Evolutionary conservation across 192 early-diverging fungal genomes (phyloP), one percentile per base, ranked within the genome.

Genomic region (Gonapodya prolifera): DNA sequence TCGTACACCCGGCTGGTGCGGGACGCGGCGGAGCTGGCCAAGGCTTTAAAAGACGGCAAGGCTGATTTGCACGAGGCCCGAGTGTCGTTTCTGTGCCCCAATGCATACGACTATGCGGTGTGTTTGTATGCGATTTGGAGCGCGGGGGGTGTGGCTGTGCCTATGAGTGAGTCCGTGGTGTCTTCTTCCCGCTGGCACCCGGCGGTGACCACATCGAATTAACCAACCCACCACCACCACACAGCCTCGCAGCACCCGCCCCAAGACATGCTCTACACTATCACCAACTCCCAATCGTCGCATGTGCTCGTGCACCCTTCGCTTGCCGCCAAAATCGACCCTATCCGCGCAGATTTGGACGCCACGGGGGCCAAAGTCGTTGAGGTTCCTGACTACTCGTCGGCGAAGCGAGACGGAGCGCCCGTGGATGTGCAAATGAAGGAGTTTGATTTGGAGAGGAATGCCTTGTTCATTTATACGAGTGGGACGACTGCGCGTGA

Each of bases 381-480:
- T n/a, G 13, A 69, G 13, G 45, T 69, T 8, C 13, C 8, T n/a
- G 45, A 69, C 45, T n/a, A n/a, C n/a, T n/a, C n/a, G n/a, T n/a
- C n/a, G n/a, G n/a, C n/a, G n/a, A n/a, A n/a, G n/a, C n/a, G n/a
- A n/a, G n/a, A n/a, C n/a, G n/a, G n/a, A n/a, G n/a, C n/a, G n/a
- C n/a, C n/a, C n/a, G n/a, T n/a, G n/a, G n/a, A n/a, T n/a, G n/a
- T n/a, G n/a, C n/a, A n/a, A n/a, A n/a, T n/a, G n/a, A n/a, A n/a
- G n/a, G n/a, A n/a, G n/a, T 30, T 76, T 45, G 83, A 85, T 75
- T 75, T 80, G 35, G 80, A 83, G 45, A 16, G 76, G 28, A 76
- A 87, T 33, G 93, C 91, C 0, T 77, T 92, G 79, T 89, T 94
- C 78, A 91, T 94, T 35, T 94, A 91, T 81, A n/a, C n/a, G n/a